Evolutionary conservation across 768 basidiomycete species (phyloP).

Genomic region (Mycena vitilis): DNA sequence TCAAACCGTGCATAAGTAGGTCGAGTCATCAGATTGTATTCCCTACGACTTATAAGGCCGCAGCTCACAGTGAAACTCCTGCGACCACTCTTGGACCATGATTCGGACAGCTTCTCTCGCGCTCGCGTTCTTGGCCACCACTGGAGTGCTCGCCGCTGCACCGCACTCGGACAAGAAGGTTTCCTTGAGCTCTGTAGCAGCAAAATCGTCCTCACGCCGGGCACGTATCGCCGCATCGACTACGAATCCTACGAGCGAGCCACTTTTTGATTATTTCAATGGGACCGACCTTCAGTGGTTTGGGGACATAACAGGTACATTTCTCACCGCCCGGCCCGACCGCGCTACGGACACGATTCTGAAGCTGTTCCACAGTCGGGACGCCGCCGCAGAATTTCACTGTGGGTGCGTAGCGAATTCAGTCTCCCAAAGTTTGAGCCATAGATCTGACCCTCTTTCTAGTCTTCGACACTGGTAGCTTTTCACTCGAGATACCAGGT

Average conservation of each 20-base stretch:
- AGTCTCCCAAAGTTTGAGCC: too few species aligned
- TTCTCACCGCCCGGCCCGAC: background rate
- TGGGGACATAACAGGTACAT: conserved; percentile 25
- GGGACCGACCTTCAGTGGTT: conserved; percentile 40
- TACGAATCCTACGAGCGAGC: conserved; percentile 7
- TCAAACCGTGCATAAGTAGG: too few species aligned
- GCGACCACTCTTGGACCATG: background rate
- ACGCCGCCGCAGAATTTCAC: conserved; percentile 38
- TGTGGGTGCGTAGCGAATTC: conserved; percentile 28
- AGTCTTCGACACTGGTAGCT: conserved; percentile 20
- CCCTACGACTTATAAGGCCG: background rate
- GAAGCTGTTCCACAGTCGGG: conserved; percentile 27
- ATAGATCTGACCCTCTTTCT: background rate
- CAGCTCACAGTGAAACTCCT: background rate
- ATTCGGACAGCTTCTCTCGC: background rate
- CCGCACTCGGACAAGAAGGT: conserved; percentile 3
- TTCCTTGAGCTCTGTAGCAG: background rate
- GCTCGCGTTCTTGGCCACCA: background rate
- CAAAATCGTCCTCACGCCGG: background rate
- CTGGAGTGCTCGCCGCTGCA: background rate
- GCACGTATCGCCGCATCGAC: background rate
- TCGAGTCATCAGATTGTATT: too few species aligned
- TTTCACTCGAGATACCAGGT: conserved; percentile 13
- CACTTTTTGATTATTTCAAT: conserved; percentile 37
- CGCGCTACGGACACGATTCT: background rate